Conservation (phyloP, 2,329 filamentous ascomycete genomes). For the Exophiala alcalophila region DNA sequence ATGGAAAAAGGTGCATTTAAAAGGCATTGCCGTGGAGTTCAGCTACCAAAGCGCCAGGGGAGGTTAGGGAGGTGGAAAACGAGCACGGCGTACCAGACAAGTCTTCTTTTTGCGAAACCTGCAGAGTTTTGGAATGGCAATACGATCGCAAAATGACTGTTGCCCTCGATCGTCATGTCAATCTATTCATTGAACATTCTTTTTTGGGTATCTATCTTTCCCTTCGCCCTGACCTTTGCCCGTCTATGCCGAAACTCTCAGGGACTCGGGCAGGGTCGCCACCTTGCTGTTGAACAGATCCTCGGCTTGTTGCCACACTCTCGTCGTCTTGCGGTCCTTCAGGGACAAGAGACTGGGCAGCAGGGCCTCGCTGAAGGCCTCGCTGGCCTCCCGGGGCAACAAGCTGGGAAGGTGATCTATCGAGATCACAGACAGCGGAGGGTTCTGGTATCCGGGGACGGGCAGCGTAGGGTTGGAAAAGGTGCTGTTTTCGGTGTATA, state of each 20-base stretch:
- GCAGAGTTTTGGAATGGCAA: too few species aligned
- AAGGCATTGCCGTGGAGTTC: conserved; percentile 3
- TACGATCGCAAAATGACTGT: too few species aligned
- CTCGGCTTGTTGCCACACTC: conserved; percentile 82
- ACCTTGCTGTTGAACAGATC: conserved; percentile 74
- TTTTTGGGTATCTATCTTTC: conserved; percentile 1
- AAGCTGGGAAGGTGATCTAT: conserved; percentile 84
- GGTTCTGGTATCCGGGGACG: conserved; percentile 59
- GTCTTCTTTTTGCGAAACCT: too few species aligned
- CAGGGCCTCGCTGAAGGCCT: conserved; percentile 76
- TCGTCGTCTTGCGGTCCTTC: conserved; percentile 67
- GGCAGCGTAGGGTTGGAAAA: conserved; percentile 84
- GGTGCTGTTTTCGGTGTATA: conserved; percentile 81
- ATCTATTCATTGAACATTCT: not conserved
- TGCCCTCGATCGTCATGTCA: not conserved
- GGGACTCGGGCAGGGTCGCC: conserved; percentile 56
- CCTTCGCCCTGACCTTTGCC: conserved; percentile 8
- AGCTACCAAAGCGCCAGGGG: too few species aligned
- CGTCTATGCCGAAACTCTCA: conserved; percentile 19
- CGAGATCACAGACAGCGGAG: conserved; percentile 73
- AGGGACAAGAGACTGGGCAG: conserved; percentile 74
- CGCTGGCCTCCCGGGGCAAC: conserved; percentile 79
- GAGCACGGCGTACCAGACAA: too few species aligned
- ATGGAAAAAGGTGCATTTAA: not conserved
- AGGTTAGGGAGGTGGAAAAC: too few species aligned